Percentiles rank a stretch among this genome's conserved stretches.
Conservation (phyloP, 768 basidiomycete genomes). For the Solioccasus polychromus region DNA sequence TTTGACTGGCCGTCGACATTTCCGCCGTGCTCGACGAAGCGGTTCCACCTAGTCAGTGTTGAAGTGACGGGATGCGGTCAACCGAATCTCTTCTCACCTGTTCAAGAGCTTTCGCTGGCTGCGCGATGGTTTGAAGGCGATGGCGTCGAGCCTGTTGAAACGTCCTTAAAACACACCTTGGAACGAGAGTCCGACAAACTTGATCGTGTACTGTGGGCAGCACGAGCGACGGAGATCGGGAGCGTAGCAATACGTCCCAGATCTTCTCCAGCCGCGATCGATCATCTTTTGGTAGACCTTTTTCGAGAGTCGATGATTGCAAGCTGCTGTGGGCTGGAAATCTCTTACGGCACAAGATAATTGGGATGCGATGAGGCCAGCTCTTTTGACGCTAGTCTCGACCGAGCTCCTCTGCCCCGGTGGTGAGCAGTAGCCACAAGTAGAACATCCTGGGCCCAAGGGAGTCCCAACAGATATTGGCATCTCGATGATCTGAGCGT, state of each 20-base stretch:
- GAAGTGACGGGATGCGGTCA: neutral
- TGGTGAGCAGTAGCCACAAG: constrained; percentile 68
- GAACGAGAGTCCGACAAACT: constrained; percentile 41
- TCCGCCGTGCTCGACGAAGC: constrained; percentile 52
- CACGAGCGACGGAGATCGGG: constrained; percentile 80
- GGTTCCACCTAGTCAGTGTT: constrained; percentile 59
- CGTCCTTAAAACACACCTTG: constrained; percentile 16
- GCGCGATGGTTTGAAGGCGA: constrained; percentile 63
- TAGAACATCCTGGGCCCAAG: constrained; percentile 30
- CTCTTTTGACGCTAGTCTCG: constrained; percentile 44
- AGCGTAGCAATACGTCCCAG: constrained; percentile 83
- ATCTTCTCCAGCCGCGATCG: constrained; percentile 82
- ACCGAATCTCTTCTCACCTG: constrained; percentile 41
- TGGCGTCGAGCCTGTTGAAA: constrained; percentile 57
- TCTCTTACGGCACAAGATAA: constrained; percentile 51
- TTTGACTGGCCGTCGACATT: constrained; percentile 21
- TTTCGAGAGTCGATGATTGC: constrained; percentile 5
- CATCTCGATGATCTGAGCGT: constrained; percentile 13
- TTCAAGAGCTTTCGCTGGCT: constrained; percentile 75
- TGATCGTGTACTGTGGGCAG: constrained; percentile 95
- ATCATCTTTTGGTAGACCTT: constrained; percentile 83
- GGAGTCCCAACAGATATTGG: constrained; percentile 29
- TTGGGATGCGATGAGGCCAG: constrained; percentile 47
- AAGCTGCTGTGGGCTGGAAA: neutral
- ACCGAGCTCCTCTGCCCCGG: constrained; percentile 44